phyloP scores from a whole-genome alignment of 768 basidiomycete genomes.

The Russula earlei region DNA sequence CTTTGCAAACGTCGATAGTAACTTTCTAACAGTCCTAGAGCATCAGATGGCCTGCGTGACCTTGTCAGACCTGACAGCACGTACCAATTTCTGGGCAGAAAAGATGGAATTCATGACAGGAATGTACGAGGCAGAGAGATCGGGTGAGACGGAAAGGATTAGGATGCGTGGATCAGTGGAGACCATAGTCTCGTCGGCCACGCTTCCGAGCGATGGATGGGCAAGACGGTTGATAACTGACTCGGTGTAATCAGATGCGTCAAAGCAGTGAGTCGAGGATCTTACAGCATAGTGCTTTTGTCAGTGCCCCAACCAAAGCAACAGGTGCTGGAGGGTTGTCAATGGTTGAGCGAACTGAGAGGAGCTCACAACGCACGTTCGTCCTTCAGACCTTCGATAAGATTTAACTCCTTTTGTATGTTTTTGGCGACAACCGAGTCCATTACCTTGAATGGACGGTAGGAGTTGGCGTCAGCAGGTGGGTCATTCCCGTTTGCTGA shows the following conservation, averaged over 20 bases:
- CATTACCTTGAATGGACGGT: conserved; percentile 73
- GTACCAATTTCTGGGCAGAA: conserved; percentile 91
- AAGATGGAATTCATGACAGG: conserved; percentile 99
- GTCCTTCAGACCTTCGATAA: conserved; percentile 38
- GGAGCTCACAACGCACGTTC: conserved; percentile 34
- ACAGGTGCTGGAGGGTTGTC: conserved; percentile 37
- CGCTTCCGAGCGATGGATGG: conserved; percentile 26
- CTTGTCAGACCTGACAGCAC: conserved; percentile 22
- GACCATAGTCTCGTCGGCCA: conserved; percentile 27
- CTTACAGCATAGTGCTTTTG: conserved; percentile 88
- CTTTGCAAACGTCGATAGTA: conserved; percentile 91
- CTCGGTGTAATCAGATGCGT: conserved; percentile 25
- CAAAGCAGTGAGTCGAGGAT: neutral
- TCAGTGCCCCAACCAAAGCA: conserved; percentile 79
- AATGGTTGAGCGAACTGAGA: conserved; percentile 14
- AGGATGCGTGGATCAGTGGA: conserved; percentile 49
- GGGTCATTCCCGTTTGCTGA: conserved; percentile 28
- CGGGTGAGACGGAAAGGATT: conserved; percentile 86
- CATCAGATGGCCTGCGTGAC: neutral
- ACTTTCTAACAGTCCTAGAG: conserved; percentile 56
- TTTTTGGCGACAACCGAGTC: conserved; percentile 55
- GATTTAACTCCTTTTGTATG: conserved; percentile 54
- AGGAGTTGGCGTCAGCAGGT: conserved; percentile 64
- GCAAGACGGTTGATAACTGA: conserved; percentile 58
- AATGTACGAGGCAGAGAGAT: conserved; percentile 85